Conservation (phyloP, 768 basidiomycete genomes). For the Cystofilobasidium macerans region DNA sequence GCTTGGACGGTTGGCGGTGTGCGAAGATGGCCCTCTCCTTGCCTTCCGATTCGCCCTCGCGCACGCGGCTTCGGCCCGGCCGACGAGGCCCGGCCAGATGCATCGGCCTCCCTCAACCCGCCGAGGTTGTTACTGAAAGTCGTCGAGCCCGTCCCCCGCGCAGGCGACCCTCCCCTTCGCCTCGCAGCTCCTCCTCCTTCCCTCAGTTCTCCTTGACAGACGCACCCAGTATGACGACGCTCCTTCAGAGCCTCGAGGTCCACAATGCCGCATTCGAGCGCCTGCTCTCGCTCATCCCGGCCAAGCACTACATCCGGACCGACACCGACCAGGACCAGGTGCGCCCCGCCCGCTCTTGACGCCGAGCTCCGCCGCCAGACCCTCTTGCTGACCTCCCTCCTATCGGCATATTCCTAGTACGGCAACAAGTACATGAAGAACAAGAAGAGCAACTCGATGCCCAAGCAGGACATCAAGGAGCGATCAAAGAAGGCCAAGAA, state of each 20-base stretch:
- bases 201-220: not conserved
- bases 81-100: too few relatives aligned
- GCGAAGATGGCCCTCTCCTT: too few relatives aligned
- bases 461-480: constrained; percentile 79
- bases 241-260: constrained; percentile 48
- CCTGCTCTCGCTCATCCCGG: constrained; percentile 71
- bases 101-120: too few relatives aligned
- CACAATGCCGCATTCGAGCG: constrained; percentile 82
- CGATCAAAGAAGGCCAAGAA: constrained; percentile 76
- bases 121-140: too few relatives aligned
- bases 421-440: constrained; percentile 61
- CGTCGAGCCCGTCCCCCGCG: too few relatives aligned
- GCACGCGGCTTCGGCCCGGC: too few relatives aligned
- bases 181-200: not conserved
- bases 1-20: too few relatives aligned
- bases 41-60: too few relatives aligned
- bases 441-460: constrained; percentile 53
- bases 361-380: not conserved
- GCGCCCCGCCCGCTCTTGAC: constrained; percentile 18
- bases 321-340: constrained; percentile 56
- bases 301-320: constrained; percentile 70
- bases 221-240: constrained; percentile 20
- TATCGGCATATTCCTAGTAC: constrained; percentile 37
- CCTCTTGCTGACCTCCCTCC: not conserved
- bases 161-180: not conserved